These are phyloP conservation scores for Sporothrix sp. DNA, from an alignment of 2,329 filamentous ascomycete genomes.

Conservation along the genomic window DNA sequence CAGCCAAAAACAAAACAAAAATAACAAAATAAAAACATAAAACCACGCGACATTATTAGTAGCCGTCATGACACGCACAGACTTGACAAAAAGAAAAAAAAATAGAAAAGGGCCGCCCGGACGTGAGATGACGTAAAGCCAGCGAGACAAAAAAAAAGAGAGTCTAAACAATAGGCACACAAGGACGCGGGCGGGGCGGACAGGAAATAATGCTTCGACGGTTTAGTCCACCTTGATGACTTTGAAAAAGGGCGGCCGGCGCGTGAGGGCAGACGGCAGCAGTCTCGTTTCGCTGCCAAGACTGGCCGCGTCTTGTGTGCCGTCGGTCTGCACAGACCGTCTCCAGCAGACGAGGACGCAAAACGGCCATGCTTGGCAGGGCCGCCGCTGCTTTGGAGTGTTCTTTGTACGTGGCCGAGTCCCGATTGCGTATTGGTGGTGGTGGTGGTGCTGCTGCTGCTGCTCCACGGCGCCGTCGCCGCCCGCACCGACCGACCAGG, in stretches of 20 bases:
- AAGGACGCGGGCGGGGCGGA: neutral
- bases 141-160: neutral
- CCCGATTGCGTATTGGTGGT: neutral
- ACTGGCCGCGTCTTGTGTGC: no score
- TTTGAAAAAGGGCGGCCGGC: no score
- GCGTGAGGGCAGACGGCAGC: no score
- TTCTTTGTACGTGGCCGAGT: no score
- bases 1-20: neutral
- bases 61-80: neutral
- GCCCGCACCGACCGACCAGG: neutral
- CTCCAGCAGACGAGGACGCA: neutral
- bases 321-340: no score
- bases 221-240: no score
- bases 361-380: neutral
- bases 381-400: neutral
- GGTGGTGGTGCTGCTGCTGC: neutral
- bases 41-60: neutral
- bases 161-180: neutral
- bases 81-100: neutral
- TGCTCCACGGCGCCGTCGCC: slow-evolving; percentile 2
- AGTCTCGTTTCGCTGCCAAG: no score
- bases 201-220: no score
- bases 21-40: neutral
- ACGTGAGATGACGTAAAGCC: neutral
- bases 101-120: neutral